These are phyloP conservation scores for Sanchytrium tribonematis DNA, from an alignment of 371 early-diverging fungal species.

Conservation along the genomic window DNA sequence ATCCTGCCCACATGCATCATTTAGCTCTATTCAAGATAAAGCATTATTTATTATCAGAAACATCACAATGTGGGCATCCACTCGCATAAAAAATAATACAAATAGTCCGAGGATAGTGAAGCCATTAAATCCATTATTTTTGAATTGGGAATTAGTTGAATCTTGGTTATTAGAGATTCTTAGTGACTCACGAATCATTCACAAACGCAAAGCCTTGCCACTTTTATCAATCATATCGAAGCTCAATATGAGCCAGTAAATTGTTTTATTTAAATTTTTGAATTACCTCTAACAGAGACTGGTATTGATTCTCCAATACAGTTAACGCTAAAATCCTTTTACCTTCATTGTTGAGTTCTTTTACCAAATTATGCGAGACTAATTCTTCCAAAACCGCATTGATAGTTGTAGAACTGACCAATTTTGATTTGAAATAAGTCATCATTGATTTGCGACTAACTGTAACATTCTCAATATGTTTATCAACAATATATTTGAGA, in stretches of 20 bases:
- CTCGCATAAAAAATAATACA: too few species aligned
- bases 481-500: not conserved
- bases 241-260: too few species aligned
- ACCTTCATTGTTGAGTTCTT: not conserved
- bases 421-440: not conserved
- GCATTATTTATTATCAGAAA: too few species aligned
- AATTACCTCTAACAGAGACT: not conserved
- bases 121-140: not conserved
- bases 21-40: too few species aligned
- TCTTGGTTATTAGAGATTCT: not conserved
- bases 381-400: not conserved
- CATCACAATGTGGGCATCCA: too few species aligned
- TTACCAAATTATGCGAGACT: not conserved
- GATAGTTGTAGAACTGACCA: not conserved
- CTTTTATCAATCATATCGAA: not conserved
- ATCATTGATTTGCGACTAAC: not conserved
- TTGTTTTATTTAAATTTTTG: not conserved
- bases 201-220: not conserved
- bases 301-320: not conserved
- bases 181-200: not conserved
- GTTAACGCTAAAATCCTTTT: not conserved
- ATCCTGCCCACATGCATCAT: too few species aligned
- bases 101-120: too few species aligned
- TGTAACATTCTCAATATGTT: not conserved
- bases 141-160: not conserved